A percentile compares a stretch with the other conserved stretches of the same genome.
Evolutionary conservation across 1,284 basidiomycete genomes (phyloP).

Genomic region (Irpex sp.): DNA sequence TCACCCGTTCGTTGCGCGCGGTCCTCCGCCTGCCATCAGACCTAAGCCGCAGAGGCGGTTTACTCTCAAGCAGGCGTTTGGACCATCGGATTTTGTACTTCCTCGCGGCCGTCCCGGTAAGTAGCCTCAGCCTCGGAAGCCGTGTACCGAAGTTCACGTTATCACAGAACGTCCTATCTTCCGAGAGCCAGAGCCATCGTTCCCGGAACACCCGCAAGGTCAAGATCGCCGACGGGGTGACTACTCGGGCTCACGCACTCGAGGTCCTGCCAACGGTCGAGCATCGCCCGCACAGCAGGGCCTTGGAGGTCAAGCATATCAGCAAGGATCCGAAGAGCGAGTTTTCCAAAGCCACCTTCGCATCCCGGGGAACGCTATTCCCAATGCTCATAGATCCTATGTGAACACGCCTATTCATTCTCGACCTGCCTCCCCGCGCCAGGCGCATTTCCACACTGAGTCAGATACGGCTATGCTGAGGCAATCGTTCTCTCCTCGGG

Average conservation of each 20-base stretch:
- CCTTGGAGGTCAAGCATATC: not conserved
- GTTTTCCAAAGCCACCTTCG: not conserved
- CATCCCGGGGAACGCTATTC: not conserved
- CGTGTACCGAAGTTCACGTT: not conserved
- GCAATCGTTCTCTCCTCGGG: not conserved
- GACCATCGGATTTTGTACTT: not conserved
- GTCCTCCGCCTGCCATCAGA: not conserved
- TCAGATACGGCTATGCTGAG: not conserved
- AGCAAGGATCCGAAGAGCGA: not conserved
- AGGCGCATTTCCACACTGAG: not conserved
- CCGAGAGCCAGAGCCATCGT: not conserved
- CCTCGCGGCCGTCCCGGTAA: not conserved
- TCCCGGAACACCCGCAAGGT: not conserved
- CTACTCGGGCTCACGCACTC: not conserved
- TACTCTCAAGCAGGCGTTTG: not conserved
- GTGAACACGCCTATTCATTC: not conserved
- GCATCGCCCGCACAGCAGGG: not conserved
- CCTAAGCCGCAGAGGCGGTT: not conserved
- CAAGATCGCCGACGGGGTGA: not conserved
- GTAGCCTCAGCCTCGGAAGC: not conserved
- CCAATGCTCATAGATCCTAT: not conserved
- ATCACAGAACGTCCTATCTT: not conserved
- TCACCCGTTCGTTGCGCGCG: constrained; percentile 19
- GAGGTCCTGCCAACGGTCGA: not conserved
- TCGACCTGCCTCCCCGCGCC: not conserved